phyloP scores from a whole-genome alignment of 345 rosid species.

The Dimocarpus longan region DNA sequence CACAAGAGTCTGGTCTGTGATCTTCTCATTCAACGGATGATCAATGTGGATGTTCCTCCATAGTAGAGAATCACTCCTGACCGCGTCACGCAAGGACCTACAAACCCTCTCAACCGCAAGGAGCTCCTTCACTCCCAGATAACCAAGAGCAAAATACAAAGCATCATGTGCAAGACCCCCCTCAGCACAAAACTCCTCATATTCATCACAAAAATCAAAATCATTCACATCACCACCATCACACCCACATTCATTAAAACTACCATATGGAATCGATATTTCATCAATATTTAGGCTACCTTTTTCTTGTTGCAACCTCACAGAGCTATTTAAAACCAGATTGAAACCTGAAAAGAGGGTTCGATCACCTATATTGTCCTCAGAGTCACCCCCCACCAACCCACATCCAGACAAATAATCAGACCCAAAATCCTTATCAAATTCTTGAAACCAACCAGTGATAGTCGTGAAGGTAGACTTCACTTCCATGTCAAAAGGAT shows the following conservation, averaged over 20 bases:
- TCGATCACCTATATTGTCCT: slow-evolving; percentile 41
- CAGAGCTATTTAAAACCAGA: slow-evolving; percentile 74
- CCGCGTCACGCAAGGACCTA: slow-evolving; percentile 49
- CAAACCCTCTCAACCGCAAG: slow-evolving; percentile 67
- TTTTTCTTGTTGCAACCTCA: slow-evolving; percentile 52
- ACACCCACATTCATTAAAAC: slow-evolving; percentile 24
- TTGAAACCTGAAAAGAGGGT: slow-evolving; percentile 74
- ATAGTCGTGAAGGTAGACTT: slow-evolving; percentile 64
- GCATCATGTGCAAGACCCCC: slow-evolving; percentile 56
- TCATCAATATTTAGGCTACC: slow-evolving; percentile 18
- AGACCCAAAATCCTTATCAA: slow-evolving; percentile 55
- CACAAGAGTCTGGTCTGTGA: slow-evolving; percentile 77
- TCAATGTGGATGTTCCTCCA: slow-evolving; percentile 80
- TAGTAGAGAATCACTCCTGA: slow-evolving; percentile 60
- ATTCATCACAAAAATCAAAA: slow-evolving; percentile 28
- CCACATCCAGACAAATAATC: slow-evolving; percentile 28
- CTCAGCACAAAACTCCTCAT: slow-evolving; percentile 26
- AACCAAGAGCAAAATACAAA: slow-evolving; percentile 57
- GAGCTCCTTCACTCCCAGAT: slow-evolving; percentile 76
- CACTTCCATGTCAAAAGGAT: slow-evolving; percentile 93
- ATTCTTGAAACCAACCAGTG: slow-evolving; percentile 81
- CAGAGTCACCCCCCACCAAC: slow-evolving; percentile 33
- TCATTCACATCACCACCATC: slow-evolving; percentile 33
- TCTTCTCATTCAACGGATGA: slow-evolving; percentile 77
- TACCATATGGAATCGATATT: slow-evolving; percentile 19